Base-by-base conservation (phyloP, 2,329 filamentous ascomycete species). In the Blastomyces silverae region DNA sequence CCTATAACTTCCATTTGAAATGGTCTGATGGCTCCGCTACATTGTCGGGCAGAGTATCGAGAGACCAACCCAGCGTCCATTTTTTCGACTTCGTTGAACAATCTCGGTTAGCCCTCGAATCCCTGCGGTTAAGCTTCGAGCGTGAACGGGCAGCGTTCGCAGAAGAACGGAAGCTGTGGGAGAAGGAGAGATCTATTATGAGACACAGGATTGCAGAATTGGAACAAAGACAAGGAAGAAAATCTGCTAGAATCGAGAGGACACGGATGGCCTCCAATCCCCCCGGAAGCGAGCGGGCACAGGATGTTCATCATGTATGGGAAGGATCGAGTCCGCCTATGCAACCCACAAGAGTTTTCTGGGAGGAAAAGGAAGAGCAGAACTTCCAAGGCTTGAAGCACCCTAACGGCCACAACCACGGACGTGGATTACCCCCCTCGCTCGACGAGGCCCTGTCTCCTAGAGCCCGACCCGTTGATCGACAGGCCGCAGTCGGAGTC, bases 281-380 rank as follows among this genome's bases (percentile, higher is more conserved):
- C 25, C 42, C n/a, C 13, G 50, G 61, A 25, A 57, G 39, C n/a
- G 44, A 53, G 28, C n/a, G 60, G 10, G 1, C 42, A 37, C 59
- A 50, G 1, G 56, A 64, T 62, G 64, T 65, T 42, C 71, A 72
- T 28, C 78, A 78, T 60, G 74, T 80, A 59, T 80, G 79, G 79
- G 75, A 79, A 69, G 78, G 78, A 22, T 74, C 78, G 52, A 78
- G 76, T 67, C 74, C 73, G 50, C 73, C 71, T 52, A 70, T 70
- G 34, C 75, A 72, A 31, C 79, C 77, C 48, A 79, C 79, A 39
- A 74, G 79, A 65, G 77, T 80, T 39, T 81, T 81, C 66, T 72
- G 69, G 2, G 67, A 72, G 25, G 76, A 78, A n/a, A 69, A 28
- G 1, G 42, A 72, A 34, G 71, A 72, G 37, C 15, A 53, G 70